Evolutionary conservation across 2,329 filamentous ascomycete genomes (phyloP).

Genomic region (Verticillium tricorpus): DNA sequence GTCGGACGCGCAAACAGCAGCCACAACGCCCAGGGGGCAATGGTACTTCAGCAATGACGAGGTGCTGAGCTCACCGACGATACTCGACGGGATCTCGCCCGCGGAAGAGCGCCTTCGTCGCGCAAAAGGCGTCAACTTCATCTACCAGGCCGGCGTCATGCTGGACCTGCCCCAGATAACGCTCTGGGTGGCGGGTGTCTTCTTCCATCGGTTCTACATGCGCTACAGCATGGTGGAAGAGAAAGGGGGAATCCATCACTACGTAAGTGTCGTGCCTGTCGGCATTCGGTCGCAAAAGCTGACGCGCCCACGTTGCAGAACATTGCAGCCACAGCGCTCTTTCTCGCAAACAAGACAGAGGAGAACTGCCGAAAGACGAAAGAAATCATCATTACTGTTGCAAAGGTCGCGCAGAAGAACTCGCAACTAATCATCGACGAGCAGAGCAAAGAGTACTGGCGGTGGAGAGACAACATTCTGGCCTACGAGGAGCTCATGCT

Average conservation of each 20-base stretch:
- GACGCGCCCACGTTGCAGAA: slow-evolving; percentile 41
- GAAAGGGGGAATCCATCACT: slow-evolving; percentile 80
- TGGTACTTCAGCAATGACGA: slow-evolving; percentile 90
- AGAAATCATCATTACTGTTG: slow-evolving; percentile 88
- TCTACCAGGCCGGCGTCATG: slow-evolving; percentile 88
- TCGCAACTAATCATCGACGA: slow-evolving; percentile 86
- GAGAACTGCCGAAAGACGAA: slow-evolving; percentile 96
- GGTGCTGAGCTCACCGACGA: slow-evolving; percentile 75
- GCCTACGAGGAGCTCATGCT: slow-evolving; percentile 90
- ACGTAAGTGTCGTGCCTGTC: slow-evolving; percentile 51
- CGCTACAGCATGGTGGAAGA: slow-evolving; percentile 74
- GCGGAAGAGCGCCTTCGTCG: slow-evolving; percentile 76
- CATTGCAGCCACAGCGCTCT: slow-evolving; percentile 85
- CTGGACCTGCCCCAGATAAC: slow-evolving; percentile 90
- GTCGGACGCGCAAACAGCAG: slow-evolving; percentile 8
- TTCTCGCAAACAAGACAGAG: slow-evolving; percentile 94
- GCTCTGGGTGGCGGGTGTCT: slow-evolving; percentile 85
- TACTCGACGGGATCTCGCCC: slow-evolving; percentile 73
- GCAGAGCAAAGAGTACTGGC: slow-evolving; percentile 97
- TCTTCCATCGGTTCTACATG: slow-evolving; percentile 97
- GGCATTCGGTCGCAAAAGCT: background rate
- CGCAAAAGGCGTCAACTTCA: slow-evolving; percentile 94
- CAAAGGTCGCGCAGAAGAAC: slow-evolving; percentile 93
- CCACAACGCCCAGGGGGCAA: slow-evolving; percentile 49
- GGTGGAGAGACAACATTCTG: slow-evolving; percentile 91